These are phyloP conservation scores for Boletus eberwhitei DNA, from an alignment of 768 basidiomycete genomes.

Conservation along the genomic window DNA sequence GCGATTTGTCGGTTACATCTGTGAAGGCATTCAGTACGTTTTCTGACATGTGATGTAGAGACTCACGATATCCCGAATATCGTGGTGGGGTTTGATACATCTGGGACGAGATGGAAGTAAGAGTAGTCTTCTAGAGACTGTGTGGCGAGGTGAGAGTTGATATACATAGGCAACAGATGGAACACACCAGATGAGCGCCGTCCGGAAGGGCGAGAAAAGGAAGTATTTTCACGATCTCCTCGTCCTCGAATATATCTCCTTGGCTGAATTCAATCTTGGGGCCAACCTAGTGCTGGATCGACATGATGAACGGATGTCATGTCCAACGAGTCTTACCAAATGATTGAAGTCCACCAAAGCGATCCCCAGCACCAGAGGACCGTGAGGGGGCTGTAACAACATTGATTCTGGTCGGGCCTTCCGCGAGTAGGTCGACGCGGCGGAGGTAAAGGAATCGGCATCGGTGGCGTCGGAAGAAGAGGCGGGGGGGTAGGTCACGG, in stretches of 20 bases:
- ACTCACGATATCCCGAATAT: slow-evolving; percentile 92
- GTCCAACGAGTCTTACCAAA: slow-evolving; percentile 49
- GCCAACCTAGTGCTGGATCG: slow-evolving; percentile 59
- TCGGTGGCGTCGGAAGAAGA: slow-evolving; percentile 44
- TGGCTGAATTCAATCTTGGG: slow-evolving; percentile 85
- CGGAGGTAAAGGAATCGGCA: slow-evolving; percentile 58
- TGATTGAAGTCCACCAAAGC: slow-evolving; percentile 96
- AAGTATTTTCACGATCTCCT: slow-evolving; percentile 78
- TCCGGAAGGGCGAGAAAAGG: slow-evolving; percentile 97
- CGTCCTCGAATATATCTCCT: slow-evolving; percentile 79
- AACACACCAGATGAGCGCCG: slow-evolving; percentile 83
- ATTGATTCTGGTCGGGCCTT: slow-evolving; percentile 81
- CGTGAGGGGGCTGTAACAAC: slow-evolving; percentile 52
- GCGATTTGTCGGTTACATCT: slow-evolving; percentile 96
- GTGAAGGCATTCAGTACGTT: slow-evolving; percentile 1
- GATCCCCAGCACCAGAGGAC: slow-evolving; percentile 75
- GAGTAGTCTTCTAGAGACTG: slow-evolving; percentile 78
- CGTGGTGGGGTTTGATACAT: slow-evolving; percentile 67
- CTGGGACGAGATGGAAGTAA: slow-evolving; percentile 88
- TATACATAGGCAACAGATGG: not conserved
- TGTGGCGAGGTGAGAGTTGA: slow-evolving; percentile 6
- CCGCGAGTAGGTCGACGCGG: slow-evolving; percentile 49
- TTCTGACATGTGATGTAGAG: not conserved
- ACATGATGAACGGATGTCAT: slow-evolving; percentile 9
- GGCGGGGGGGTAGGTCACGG: slow-evolving; percentile 60